Percentiles rank a stretch among this genome's conserved stretches.
phyloP scores from a whole-genome alignment of 345 rosid genomes.

The Acer yangbiense region DNA sequence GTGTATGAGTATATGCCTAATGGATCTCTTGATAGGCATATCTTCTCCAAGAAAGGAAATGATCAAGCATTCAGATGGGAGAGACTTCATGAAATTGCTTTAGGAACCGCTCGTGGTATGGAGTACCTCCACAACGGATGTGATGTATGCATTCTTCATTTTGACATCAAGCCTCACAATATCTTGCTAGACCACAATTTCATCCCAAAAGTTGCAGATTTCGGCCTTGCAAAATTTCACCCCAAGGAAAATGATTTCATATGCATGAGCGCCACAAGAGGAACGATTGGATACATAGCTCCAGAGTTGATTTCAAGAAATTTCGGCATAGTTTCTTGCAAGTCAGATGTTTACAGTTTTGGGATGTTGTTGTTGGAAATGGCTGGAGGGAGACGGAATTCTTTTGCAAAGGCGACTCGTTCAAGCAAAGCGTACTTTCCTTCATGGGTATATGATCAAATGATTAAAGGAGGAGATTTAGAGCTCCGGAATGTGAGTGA shows the following conservation, averaged over 20 bases:
- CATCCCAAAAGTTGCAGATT: conserved; percentile 35
- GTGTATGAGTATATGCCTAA: conserved; percentile 19
- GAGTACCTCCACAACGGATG: conserved; percentile 31
- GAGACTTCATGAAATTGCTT: conserved; percentile 18
- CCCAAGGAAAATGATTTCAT: conserved; percentile 22
- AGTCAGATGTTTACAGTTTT: conserved; percentile 34
- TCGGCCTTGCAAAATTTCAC: conserved; percentile 28
- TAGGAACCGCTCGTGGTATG: conserved; percentile 31
- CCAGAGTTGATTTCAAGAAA: conserved; percentile 30
- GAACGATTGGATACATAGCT: conserved; percentile 31
- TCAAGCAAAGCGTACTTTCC: background rate
- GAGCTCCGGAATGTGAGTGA: background rate
- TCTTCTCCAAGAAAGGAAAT: background rate
- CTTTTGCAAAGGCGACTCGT: background rate
- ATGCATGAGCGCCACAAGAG: conserved; percentile 18
- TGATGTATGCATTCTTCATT: conserved; percentile 33
- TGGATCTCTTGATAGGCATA: conserved; percentile 17
- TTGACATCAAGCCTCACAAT: conserved; percentile 37
- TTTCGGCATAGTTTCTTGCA: conserved; percentile 23
- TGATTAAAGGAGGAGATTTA: background rate
- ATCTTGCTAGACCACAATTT: conserved; percentile 27
- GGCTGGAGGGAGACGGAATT: conserved; percentile 17
- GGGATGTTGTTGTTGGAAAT: conserved; percentile 35
- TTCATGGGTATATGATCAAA: background rate
- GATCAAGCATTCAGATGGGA: background rate